phyloP scores from a whole-genome alignment of 495 filamentous ascomycete genomes.

The Pseudotulostoma volvatum region DNA sequence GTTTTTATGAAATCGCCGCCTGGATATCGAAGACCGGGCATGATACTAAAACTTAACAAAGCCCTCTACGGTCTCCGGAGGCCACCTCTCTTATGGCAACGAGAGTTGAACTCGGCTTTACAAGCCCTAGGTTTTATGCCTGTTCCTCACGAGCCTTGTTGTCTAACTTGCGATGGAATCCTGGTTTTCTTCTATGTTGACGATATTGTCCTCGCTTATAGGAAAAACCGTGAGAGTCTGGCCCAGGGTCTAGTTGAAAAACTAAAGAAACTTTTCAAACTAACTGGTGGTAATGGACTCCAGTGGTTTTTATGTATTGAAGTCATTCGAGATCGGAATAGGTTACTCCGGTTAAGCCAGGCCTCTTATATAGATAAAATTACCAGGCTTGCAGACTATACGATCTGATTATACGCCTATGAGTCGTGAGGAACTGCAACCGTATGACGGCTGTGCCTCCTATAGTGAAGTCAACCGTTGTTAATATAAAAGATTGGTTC shows the following conservation, averaged over 20 bases:
- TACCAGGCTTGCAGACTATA: neutral
- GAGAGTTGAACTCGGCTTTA: constrained; percentile 6
- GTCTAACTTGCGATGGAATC: constrained; percentile 6
- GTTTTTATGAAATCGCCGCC: constrained; percentile 5
- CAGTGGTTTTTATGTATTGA: constrained; percentile 9
- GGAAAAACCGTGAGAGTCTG: neutral
- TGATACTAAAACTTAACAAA: constrained; percentile 1
- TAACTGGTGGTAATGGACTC: constrained; percentile 1
- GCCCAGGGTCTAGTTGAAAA: constrained; percentile 2
- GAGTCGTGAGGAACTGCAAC: neutral
- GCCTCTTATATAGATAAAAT: constrained; percentile 9
- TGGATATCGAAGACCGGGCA: constrained; percentile 1
- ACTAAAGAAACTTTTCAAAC: neutral
- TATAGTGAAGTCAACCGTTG: constrained; percentile 1
- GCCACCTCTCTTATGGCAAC: constrained; percentile 11
- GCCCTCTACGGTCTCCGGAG: constrained; percentile 12
- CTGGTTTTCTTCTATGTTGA: constrained; percentile 14
- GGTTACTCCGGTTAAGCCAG: constrained; percentile 8
- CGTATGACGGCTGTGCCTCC: neutral
- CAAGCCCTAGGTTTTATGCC: constrained; percentile 3
- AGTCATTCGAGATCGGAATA: constrained; percentile 4
- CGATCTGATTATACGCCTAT: neutral
- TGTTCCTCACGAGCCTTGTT: constrained; percentile 8
- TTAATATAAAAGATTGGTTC: constrained; percentile 15
- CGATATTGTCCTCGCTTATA: constrained; percentile 6